These are phyloP conservation scores for Leccinum barrowsii DNA, from an alignment of 768 basidiomycete species.

Conservation along the genomic window DNA sequence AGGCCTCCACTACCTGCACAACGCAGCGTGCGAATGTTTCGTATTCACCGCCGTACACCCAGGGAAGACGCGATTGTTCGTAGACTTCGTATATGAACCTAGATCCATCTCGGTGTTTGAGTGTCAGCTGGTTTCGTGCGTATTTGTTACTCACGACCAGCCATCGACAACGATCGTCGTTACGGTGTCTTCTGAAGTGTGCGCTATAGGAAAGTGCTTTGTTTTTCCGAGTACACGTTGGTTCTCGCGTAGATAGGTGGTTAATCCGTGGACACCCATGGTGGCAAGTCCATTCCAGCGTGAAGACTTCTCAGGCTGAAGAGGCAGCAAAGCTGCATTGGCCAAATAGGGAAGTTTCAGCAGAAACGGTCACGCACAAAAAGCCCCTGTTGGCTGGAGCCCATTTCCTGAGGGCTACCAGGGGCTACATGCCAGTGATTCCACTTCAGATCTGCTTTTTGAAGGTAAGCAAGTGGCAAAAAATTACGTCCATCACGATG, in stretches of 20 bases:
- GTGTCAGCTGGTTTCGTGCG: constrained; percentile 3
- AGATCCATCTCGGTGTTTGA: constrained; percentile 7
- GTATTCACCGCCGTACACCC: constrained; percentile 88
- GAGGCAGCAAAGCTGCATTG: neutral
- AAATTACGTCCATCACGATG: neutral
- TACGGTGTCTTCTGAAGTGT: constrained; percentile 7
- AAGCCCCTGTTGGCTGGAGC: neutral
- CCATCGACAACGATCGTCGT: constrained; percentile 72
- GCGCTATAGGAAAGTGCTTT: constrained; percentile 25
- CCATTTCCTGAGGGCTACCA: neutral
- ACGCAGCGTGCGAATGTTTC: constrained; percentile 49
- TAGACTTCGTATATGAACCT: constrained; percentile 78
- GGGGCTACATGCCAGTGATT: neutral
- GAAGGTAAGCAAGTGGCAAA: constrained; percentile 9
- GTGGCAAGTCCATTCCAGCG: constrained; percentile 21
- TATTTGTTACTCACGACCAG: constrained; percentile 68
- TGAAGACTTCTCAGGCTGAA: neutral
- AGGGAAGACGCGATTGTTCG: constrained; percentile 57
- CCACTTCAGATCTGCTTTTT: neutral
- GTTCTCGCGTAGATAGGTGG: constrained; percentile 49
- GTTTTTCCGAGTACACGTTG: constrained; percentile 37
- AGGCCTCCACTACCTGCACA: constrained; percentile 52
- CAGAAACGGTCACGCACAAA: neutral
- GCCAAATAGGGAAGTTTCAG: constrained; percentile 5
- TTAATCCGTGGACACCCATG: constrained; percentile 53